A percentile compares a stretch with the other conserved stretches of the same genome.
Conservation (phyloP, 2,329 filamentous ascomycete species). For the Pestalotiopsis sp. region DNA sequence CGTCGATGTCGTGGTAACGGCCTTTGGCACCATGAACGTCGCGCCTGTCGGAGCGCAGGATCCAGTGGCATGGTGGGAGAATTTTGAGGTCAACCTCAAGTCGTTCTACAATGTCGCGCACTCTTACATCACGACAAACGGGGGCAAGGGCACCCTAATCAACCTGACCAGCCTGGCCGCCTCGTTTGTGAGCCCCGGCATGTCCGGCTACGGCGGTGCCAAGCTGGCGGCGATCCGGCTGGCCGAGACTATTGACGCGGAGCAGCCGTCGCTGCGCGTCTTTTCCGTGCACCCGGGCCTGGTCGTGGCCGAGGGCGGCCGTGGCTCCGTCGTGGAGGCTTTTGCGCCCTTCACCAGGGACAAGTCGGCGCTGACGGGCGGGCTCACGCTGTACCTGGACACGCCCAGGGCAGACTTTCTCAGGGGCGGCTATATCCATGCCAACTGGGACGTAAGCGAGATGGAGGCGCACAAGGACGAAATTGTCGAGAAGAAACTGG, state of each 20-base stretch:
- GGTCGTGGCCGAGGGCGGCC: conserved; percentile 21
- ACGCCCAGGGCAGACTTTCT: not conserved
- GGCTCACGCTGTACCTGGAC: not conserved
- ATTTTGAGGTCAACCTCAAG: conserved; percentile 52
- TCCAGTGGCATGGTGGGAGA: conserved; percentile 38
- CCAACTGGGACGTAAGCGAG: not conserved
- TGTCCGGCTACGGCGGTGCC: conserved; percentile 22
- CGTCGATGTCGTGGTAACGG: conserved; percentile 44
- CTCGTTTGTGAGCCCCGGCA: conserved; percentile 19
- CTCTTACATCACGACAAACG: not conserved
- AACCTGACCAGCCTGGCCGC: conserved; percentile 25
- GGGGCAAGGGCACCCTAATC: conserved; percentile 25
- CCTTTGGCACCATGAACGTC: conserved; percentile 32
- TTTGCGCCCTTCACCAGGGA: conserved; percentile 30
- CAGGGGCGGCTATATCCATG: not conserved
- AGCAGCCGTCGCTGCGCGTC: conserved; percentile 24
- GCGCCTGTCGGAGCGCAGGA: conserved; percentile 3
- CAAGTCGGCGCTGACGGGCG: conserved; percentile 28
- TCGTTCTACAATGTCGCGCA: conserved; percentile 36
- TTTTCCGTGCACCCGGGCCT: conserved; percentile 25
- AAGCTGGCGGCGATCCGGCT: conserved; percentile 26
- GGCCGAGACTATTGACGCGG: conserved; percentile 24
- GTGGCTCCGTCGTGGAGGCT: conserved; percentile 20
- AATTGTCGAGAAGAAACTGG: not conserved
- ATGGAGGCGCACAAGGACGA: not conserved